Base-by-base conservation (phyloP, 1,284 basidiomycete genomes). In the Microbotryum scabiosae region DNA sequence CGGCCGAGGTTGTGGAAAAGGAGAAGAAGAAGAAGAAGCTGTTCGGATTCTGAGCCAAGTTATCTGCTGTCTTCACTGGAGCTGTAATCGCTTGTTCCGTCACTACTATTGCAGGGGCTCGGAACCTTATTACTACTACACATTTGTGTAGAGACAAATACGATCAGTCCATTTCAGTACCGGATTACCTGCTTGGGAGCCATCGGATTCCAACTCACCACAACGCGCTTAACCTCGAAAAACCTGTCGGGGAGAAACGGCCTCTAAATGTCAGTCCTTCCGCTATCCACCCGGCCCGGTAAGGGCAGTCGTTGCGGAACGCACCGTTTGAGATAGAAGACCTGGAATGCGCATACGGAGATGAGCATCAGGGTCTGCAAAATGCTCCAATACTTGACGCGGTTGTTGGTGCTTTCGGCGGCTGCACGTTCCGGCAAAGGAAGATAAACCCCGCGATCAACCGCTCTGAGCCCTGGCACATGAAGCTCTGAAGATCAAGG, bases 361-460 rank as follows among this genome's bases (percentile, higher is more conserved):
- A 97, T 86, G 50, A 99, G 79, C 32, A 98, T 86, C 54, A 87
- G 74, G 20, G 86, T 83, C 76, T 99, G 96, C 16, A 91, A 76
- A 65, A 98, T 85, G 14, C 90, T 94, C 96, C 96, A 99, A 90
- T 90, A 98, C 77, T 97, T 98, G 62, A 99, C 93, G 48, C 96
- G 85, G 44, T 88, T 83, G 75, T 98, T 98, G 12, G 77, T 78
- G 51, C 73, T 75, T 62, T 78, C 77, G n/a, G 77, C 75, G 5
- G 77, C 71, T 80, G 72, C 20, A 12, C 44, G 51, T 16, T 41
- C 16, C 36, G 7, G 10, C 30, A 30, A 30, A 30, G 30, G 7
- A 41, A 45, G 26, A 7, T 52, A 26, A 45, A 52, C 54, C 26
- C 49, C 56, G 48, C 25, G 2, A 9, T 61, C 25, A 51, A 51